Base-by-base conservation (phyloP, 139 green algal genomes). In the Picochlorum sp. region DNA sequence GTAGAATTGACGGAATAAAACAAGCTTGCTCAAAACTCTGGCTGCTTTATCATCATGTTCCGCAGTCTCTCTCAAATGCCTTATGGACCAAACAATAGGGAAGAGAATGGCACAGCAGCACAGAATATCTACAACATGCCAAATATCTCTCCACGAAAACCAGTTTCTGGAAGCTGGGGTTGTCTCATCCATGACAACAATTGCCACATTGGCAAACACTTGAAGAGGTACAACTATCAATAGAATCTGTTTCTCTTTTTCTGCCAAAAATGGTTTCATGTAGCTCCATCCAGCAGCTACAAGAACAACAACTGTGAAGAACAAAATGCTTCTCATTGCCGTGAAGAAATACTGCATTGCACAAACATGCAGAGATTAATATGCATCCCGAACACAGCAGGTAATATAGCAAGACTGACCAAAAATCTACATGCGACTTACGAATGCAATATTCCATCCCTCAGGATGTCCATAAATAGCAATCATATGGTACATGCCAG, bases 81-180 rank as follows among this genome's bases (percentile, higher is more conserved):
- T 93, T 65, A 98, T 98, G 65, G 77, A 89, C 91, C 91, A 97
- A 6, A 97, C 85, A 54, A 97, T 97, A 28, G 91, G 91, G 74
- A 98, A 97, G 31, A 98, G 83, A 52, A 98, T 84, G 36, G 89
- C 89, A 73, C 87, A 95, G 81, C 91, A 98, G 88, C 91, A 97
- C 47, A 95, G 72, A 70, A 98, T 96, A 74, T 97, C 91, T 16
- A 97, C 79, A 40, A 97, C 64, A 77, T 95, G 89, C 72, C 96
- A 88, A 22, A 98, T 75, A 69, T 97, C 83, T n/a, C 67, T 66
- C 88, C 91, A 98, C 22, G 83, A 93, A 69, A 95, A 85, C 87
- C 88, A 97, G 44, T 81, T 80, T 47, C 70, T 64, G 12, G 72
- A 61, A 1, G 83, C 77, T 12, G 85, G 82, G 7, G 71, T 87